A percentile compares a stretch with the other conserved stretches of the same genome.
Evolutionary conservation across 257 asterid genomes (phyloP).

Genomic region (Fraxinus anomala): DNA sequence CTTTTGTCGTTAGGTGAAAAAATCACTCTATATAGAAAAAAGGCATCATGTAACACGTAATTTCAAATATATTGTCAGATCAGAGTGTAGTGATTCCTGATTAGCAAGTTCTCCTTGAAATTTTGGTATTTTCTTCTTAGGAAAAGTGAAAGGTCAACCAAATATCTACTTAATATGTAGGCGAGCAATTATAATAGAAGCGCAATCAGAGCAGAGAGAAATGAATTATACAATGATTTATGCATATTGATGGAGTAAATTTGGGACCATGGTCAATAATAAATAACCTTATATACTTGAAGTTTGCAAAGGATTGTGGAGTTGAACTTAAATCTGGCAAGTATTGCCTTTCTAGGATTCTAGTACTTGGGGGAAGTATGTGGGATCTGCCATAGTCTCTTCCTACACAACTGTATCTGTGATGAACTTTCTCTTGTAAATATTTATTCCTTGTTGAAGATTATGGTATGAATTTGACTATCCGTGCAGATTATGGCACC

Average conservation of each 20-base stretch:
- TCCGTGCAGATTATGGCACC: not conserved
- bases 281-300: not conserved
- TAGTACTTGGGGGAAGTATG: not conserved
- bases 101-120: not conserved
- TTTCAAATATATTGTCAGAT: not conserved
- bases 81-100: not conserved
- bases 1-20: not conserved
- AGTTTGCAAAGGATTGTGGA: not conserved
- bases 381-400: not conserved
- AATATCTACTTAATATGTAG: no score
- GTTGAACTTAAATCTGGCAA: not conserved
- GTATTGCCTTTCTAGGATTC: not conserved
- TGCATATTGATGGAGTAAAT: no score
- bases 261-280: not conserved
- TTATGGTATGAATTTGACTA: not conserved
- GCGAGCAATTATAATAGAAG: not conserved
- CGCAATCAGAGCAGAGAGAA: not conserved
- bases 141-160: no score
- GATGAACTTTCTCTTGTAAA: not conserved
- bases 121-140: not conserved
- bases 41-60: not conserved
- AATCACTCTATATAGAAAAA: not conserved
- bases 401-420: not conserved
- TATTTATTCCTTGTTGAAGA: not conserved
- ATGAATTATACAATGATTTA: no score